Evolutionary conservation across 768 basidiomycete species (phyloP).

Genomic region (Suillus bovinus): DNA sequence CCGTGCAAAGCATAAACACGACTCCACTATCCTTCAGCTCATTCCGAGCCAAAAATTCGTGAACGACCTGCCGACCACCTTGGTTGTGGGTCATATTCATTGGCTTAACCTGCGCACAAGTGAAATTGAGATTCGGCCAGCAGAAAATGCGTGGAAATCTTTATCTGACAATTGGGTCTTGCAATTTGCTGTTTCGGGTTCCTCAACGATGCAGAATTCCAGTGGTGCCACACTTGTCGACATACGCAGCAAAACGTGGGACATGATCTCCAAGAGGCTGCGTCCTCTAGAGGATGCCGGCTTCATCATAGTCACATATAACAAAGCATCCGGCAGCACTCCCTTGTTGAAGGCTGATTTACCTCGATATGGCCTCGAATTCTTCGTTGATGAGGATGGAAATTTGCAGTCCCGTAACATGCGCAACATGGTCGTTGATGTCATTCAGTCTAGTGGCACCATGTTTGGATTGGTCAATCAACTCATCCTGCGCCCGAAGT

Average conservation of each 20-base stretch:
- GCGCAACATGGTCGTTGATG: conserved; percentile 42
- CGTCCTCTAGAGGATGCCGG: conserved; percentile 22
- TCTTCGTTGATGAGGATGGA: conserved; percentile 35
- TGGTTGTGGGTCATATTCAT: conserved; percentile 27
- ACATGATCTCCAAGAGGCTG: conserved; percentile 27
- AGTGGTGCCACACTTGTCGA: conserved; percentile 23
- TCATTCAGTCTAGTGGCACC: conserved; percentile 41
- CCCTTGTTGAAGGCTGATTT: conserved; percentile 31
- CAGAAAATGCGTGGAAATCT: conserved; percentile 23
- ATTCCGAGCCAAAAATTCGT: conserved; percentile 23
- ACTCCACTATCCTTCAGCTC: conserved; percentile 17
- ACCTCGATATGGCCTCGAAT: conserved; percentile 43
- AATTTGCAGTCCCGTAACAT: conserved; percentile 42
- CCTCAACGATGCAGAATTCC: conserved; percentile 9
- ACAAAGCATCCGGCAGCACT: neutral
- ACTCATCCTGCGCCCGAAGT: conserved; percentile 40
- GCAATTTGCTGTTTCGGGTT: conserved; percentile 11
- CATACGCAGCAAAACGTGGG: conserved; percentile 26
- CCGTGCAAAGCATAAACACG: conserved; percentile 9
- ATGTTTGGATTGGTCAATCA: conserved; percentile 45
- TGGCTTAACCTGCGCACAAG: conserved; percentile 31
- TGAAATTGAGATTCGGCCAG: conserved; percentile 31
- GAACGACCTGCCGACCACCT: conserved; percentile 25
- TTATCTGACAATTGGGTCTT: conserved; percentile 30
- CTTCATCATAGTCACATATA: conserved; percentile 24